A percentile compares a stretch with the other conserved stretches of the same genome.
phyloP scores from a whole-genome alignment of 192 early-diverging fungal species.

The Podila horticola region DNA sequence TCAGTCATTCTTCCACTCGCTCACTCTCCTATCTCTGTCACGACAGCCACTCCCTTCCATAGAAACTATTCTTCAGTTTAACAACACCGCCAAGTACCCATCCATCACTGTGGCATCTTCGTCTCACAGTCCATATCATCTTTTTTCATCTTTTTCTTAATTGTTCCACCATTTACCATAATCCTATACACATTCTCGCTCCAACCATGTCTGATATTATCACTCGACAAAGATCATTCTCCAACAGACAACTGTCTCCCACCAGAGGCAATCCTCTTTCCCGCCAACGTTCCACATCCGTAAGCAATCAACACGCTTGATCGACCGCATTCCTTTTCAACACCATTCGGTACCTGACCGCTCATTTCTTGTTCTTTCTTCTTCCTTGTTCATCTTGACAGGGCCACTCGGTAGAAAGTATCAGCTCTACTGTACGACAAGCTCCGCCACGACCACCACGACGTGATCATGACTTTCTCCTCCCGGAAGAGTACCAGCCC shows the following conservation, averaged over 20 bases:
- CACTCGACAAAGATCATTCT: constrained; percentile 12
- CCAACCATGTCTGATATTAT: neutral
- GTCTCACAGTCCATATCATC: neutral
- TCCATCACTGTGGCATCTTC: neutral
- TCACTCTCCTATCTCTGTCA: neutral
- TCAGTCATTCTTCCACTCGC: neutral
- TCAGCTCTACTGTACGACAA: neutral
- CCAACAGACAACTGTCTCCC: constrained; percentile 4
- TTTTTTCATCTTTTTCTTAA: no score
- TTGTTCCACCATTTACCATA: neutral
- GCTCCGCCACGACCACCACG: neutral
- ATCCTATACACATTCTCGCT: neutral
- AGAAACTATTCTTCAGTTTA: no score
- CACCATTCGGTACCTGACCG: neutral
- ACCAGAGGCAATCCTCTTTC: neutral
- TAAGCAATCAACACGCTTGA: constrained; percentile 7
- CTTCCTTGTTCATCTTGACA: neutral
- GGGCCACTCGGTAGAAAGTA: neutral
- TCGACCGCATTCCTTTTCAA: neutral
- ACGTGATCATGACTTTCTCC: neutral
- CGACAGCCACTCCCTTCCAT: neutral
- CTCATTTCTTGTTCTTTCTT: neutral
- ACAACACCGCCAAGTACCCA: no score
- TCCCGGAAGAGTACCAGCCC: neutral
- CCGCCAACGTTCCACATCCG: constrained; percentile 35